Evolutionary conservation across 2,329 filamentous ascomycete genomes (phyloP).

Genomic region (Colletotrichum gloeosporioides): DNA sequence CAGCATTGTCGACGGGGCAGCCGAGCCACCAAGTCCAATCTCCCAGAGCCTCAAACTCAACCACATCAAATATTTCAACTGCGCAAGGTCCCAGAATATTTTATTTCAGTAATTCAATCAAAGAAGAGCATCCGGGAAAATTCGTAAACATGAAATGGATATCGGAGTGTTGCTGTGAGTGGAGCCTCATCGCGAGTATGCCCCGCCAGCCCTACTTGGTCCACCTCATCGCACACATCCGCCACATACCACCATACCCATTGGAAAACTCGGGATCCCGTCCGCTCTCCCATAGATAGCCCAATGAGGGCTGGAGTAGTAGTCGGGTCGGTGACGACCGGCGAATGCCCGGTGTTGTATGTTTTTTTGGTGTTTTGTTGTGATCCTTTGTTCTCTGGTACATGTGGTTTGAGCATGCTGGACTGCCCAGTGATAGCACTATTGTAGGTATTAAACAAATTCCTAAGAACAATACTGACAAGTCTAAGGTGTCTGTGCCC

Average conservation of each 20-base stretch:
- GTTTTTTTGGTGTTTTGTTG: neutral
- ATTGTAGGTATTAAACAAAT: neutral
- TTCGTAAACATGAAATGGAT: neutral
- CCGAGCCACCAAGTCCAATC: neutral
- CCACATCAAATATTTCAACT: neutral
- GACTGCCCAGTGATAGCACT: neutral
- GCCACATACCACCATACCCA: neutral
- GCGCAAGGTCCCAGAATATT: neutral
- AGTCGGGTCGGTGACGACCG: neutral
- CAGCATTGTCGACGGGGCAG: accelerated
- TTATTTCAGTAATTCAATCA: accelerated
- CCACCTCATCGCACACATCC: neutral
- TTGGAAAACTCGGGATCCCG: neutral
- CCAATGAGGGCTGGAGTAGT: neutral
- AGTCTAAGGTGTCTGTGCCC: accelerated
- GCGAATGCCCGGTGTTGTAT: neutral
- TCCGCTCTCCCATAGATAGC: neutral
- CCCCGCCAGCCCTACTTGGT: neutral
- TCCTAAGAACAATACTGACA: accelerated
- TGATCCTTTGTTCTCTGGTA: neutral
- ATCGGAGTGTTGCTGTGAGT: neutral
- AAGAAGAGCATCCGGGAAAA: accelerated
- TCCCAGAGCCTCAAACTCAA: neutral
- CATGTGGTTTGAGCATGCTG: neutral
- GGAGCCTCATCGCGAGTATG: neutral